These are phyloP conservation scores for Westerdykella ornata DNA, from an alignment of 2,329 filamentous ascomycete genomes.

Conservation along the genomic window DNA sequence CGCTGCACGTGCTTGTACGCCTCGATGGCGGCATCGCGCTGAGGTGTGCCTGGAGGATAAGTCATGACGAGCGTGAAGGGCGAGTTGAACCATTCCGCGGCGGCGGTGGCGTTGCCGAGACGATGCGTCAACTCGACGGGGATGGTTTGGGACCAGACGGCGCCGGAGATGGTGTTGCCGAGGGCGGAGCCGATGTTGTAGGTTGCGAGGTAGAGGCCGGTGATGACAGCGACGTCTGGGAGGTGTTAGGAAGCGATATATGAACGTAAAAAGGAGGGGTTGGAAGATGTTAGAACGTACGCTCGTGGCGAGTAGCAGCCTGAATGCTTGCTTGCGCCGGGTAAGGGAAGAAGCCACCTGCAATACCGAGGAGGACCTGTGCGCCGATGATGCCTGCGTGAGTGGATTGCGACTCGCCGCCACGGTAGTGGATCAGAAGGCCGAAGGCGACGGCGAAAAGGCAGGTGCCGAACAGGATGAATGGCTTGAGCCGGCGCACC, in stretches of 20 bases:
- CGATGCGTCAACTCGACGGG: slow-evolving; percentile 40
- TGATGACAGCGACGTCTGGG: slow-evolving; percentile 54
- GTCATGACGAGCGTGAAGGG: slow-evolving; percentile 37
- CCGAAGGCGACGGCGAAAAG: slow-evolving; percentile 61
- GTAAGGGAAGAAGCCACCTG: slow-evolving; percentile 56
- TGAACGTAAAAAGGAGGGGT: neutral
- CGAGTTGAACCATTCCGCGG: slow-evolving; percentile 36
- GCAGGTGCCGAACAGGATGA: slow-evolving; percentile 55
- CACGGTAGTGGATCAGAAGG: slow-evolving; percentile 58
- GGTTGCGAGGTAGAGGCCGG: slow-evolving; percentile 55
- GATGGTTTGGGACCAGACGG: slow-evolving; percentile 53
- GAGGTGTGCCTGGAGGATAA: slow-evolving; percentile 42
- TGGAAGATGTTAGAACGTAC: neutral
- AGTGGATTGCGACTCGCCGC: slow-evolving; percentile 40
- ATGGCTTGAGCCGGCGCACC: slow-evolving; percentile 55
- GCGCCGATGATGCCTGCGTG: slow-evolving; percentile 56
- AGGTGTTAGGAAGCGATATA: neutral
- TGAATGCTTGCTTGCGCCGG: slow-evolving; percentile 48
- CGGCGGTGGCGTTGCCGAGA: slow-evolving; percentile 38
- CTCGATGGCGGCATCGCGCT: slow-evolving; percentile 40
- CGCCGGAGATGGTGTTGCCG: slow-evolving; percentile 55
- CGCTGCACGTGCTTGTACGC: slow-evolving; percentile 44
- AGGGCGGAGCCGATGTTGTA: slow-evolving; percentile 58
- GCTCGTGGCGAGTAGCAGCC: slow-evolving; percentile 46
- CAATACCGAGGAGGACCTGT: slow-evolving; percentile 57